phyloP scores from a whole-genome alignment of 345 rosid species.

The Gossypium arboreum region DNA sequence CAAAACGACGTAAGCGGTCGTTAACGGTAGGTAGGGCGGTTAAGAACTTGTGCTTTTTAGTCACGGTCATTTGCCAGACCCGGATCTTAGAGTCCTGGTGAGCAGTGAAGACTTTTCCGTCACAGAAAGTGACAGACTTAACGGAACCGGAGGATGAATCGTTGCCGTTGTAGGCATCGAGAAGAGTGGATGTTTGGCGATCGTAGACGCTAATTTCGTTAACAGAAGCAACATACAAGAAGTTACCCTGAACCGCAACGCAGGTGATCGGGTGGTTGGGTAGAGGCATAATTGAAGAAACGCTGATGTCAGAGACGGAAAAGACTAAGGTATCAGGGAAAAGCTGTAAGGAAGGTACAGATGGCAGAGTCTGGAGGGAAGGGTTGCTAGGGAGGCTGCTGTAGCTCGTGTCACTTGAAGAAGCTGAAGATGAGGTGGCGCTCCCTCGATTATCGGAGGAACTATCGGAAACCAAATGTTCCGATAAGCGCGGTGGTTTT shows the following conservation, averaged over 20 bases:
- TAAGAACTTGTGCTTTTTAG: slow-evolving; percentile 41
- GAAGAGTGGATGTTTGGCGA: slow-evolving; percentile 32
- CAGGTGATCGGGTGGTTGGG: slow-evolving; percentile 51
- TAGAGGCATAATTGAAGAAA: slow-evolving; percentile 37
- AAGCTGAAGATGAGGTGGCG: slow-evolving; percentile 30
- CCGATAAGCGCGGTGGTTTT: slow-evolving; percentile 14
- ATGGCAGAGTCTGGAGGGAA: slow-evolving; percentile 78
- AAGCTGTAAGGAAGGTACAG: slow-evolving; percentile 71
- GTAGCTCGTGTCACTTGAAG: slow-evolving; percentile 25
- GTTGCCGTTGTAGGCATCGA: slow-evolving; percentile 43
- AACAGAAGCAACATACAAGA: slow-evolving; percentile 58
- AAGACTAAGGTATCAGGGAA: slow-evolving; percentile 35
- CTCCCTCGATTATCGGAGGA: slow-evolving; percentile 18
- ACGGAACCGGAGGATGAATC: slow-evolving; percentile 64
- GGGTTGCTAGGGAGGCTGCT: slow-evolving; percentile 64
- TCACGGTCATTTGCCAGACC: slow-evolving; percentile 57
- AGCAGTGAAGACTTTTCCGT: slow-evolving; percentile 62
- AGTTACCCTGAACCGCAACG: slow-evolving; percentile 51
- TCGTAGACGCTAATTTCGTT: slow-evolving; percentile 72
- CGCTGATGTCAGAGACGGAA: slow-evolving; percentile 38
- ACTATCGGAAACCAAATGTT: slow-evolving; percentile 29
- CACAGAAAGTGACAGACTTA: slow-evolving; percentile 53
- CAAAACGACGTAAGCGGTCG: slow-evolving; percentile 72
- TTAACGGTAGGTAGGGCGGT: slow-evolving; percentile 65
- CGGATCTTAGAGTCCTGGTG: slow-evolving; percentile 90